A percentile compares a stretch with the other conserved stretches of the same genome.
Conservation (phyloP, 2,329 filamentous ascomycete species). For the Bipolaris victoriae region DNA sequence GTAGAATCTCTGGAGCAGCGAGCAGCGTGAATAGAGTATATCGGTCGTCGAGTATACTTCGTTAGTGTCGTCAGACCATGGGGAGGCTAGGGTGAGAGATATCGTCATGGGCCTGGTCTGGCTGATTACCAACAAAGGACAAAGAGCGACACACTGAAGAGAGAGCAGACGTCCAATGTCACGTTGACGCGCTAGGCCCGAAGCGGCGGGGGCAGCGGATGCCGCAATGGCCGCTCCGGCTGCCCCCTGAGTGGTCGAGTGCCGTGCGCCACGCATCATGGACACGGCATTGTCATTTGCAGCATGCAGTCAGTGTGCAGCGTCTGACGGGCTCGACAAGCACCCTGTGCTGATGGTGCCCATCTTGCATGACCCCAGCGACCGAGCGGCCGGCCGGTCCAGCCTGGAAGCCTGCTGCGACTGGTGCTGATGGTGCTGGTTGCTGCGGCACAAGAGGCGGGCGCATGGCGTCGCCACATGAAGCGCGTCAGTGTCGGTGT, state of each 20-base stretch:
- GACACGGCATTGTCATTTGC: constrained; percentile 15
- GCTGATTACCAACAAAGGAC: background rate
- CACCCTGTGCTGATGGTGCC: constrained; percentile 19
- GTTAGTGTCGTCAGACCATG: too few relatives aligned
- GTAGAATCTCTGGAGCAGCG: background rate
- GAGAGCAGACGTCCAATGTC: constrained; percentile 26
- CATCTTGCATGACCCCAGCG: constrained; percentile 15
- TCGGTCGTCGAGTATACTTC: too few relatives aligned
- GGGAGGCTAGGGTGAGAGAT: constrained; percentile 4
- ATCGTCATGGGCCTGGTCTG: constrained; percentile 20
- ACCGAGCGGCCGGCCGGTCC: background rate
- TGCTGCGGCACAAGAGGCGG: constrained; percentile 12
- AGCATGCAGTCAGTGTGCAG: constrained; percentile 19
- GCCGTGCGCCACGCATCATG: constrained; percentile 30
- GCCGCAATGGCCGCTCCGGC: constrained; percentile 17
- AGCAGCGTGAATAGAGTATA: background rate
- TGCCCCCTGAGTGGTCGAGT: constrained; percentile 26
- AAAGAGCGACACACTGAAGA: background rate
- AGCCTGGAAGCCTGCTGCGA: background rate
- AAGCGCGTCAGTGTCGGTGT: background rate
- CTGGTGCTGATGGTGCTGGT: background rate
- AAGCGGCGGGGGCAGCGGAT: constrained; percentile 19
- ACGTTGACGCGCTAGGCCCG: constrained; percentile 18
- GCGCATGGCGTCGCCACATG: constrained; percentile 6
- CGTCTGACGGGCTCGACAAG: constrained; percentile 24